Evolutionary conservation across 2,329 filamentous ascomycete genomes (phyloP).

Genomic region (Trichoderma atroviride): DNA sequence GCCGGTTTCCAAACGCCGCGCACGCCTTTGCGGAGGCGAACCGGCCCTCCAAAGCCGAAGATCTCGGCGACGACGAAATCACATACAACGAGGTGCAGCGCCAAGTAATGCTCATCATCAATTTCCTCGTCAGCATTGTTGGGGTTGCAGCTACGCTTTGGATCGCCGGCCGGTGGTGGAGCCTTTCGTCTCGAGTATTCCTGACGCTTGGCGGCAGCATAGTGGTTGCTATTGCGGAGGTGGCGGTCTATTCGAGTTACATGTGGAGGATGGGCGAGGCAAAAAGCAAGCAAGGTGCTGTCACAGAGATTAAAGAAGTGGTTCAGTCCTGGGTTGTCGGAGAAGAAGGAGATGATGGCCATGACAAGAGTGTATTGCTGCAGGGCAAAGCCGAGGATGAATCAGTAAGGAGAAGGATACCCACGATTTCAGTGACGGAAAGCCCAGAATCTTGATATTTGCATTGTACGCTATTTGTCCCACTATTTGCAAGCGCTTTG

Average conservation of each 20-base stretch:
- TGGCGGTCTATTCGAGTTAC: slow-evolving; percentile 76
- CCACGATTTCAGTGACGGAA: slow-evolving; percentile 20
- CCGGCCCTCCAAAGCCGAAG: slow-evolving; percentile 48
- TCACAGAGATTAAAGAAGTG: slow-evolving; percentile 68
- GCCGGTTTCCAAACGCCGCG: slow-evolving; percentile 59
- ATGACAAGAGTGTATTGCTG: slow-evolving; percentile 34
- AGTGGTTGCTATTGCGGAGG: slow-evolving; percentile 73
- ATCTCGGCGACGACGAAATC: slow-evolving; percentile 63
- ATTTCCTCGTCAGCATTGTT: slow-evolving; percentile 84
- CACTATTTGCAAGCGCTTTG: neutral
- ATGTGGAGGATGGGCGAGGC: slow-evolving; percentile 71
- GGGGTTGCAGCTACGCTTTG: slow-evolving; percentile 77
- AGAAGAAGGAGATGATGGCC: slow-evolving; percentile 34
- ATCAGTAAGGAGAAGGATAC: slow-evolving; percentile 35
- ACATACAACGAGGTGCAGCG: slow-evolving; percentile 74
- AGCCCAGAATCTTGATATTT: neutral
- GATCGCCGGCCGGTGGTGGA: slow-evolving; percentile 78
- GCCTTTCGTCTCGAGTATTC: slow-evolving; percentile 67
- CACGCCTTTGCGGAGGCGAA: slow-evolving; percentile 60
- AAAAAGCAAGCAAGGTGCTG: slow-evolving; percentile 62
- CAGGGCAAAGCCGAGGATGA: slow-evolving; percentile 31
- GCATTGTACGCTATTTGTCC: neutral
- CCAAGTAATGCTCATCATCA: slow-evolving; percentile 84
- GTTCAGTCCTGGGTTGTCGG: slow-evolving; percentile 71
- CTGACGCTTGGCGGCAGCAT: slow-evolving; percentile 71